Conservation (phyloP, 116 monocot genomes). For the Trichopus zeylanicus region DNA sequence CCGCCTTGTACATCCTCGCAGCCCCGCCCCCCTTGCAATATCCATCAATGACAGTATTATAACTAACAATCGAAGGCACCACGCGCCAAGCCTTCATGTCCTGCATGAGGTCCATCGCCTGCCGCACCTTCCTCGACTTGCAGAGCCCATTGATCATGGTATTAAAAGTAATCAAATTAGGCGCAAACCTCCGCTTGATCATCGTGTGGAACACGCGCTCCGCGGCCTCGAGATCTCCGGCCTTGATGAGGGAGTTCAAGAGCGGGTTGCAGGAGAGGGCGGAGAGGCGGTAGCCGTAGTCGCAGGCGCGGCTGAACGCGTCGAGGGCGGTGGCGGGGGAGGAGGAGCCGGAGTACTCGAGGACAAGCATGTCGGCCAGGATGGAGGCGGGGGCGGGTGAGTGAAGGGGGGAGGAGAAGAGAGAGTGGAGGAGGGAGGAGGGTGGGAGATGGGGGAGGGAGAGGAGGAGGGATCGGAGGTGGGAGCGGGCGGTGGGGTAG, state of each 20-base stretch:
- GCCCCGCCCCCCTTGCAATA: constrained; percentile 54
- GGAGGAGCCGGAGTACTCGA: constrained; percentile 35
- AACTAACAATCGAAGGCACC: constrained; percentile 55
- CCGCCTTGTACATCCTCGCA: constrained; percentile 65
- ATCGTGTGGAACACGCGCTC: constrained; percentile 49
- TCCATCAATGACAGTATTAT: constrained; percentile 76
- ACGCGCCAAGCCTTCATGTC: constrained; percentile 78
- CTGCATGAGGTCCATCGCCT: constrained; percentile 45
- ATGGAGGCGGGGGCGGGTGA: constrained; percentile 32
- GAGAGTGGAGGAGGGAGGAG: constrained; percentile 42
- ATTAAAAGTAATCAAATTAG: constrained; percentile 74
- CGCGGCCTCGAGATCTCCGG: constrained; percentile 11
- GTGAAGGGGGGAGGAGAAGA: constrained; percentile 19
- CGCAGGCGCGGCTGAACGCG: constrained; percentile 41
- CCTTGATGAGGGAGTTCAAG: constrained; percentile 36
- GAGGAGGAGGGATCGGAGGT: constrained; percentile 59
- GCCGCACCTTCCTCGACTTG: constrained; percentile 49
- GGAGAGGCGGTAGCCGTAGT: constrained; percentile 51
- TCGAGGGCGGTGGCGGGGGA: constrained; percentile 29
- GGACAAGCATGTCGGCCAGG: constrained; percentile 67
- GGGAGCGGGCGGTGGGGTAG: constrained; percentile 28
- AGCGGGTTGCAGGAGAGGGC: constrained; percentile 55
- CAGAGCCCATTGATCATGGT: constrained; percentile 62
- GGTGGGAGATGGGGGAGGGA: constrained; percentile 24
- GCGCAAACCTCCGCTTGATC: constrained; percentile 39